These are phyloP conservation scores for Tetrapisispora taiwanensis DNA, from an alignment of 805 yeast genomes.

Conservation along the genomic window DNA sequence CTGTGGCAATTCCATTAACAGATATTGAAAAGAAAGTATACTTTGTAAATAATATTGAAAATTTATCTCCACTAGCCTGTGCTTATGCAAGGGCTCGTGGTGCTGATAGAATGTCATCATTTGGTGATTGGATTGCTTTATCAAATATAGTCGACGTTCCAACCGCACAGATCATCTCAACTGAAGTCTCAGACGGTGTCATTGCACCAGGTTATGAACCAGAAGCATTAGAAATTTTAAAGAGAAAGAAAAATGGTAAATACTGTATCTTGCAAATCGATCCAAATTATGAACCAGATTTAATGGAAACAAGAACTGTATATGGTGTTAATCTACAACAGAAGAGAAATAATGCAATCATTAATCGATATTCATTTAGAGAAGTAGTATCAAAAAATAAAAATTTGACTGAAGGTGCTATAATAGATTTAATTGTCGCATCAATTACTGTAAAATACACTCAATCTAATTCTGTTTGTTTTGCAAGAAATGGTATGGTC, in stretches of 20 bases:
- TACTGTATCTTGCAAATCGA: conserved; percentile 94
- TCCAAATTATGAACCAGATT: conserved; percentile 81
- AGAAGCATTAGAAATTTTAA: conserved; percentile 81
- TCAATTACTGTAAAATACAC: conserved; percentile 96
- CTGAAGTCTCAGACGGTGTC: conserved; percentile 97
- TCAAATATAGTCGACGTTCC: conserved; percentile 93
- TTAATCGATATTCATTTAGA: conserved; percentile 80
- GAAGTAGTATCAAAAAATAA: conserved; percentile 86
- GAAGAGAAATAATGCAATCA: conserved; percentile 95
- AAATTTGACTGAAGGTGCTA: conserved; percentile 80
- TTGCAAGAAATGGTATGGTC: conserved; percentile 98
- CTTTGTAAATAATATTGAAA: conserved; percentile 89
- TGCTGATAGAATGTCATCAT: conserved; percentile 98
- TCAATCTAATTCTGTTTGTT: conserved; percentile 98
- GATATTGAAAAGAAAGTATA: conserved; percentile 91
- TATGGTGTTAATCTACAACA: conserved; percentile 93
- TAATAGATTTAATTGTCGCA: conserved; percentile 89
- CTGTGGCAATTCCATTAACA: conserved; percentile 87
- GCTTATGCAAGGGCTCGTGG: conserved; percentile 99
- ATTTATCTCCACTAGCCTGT: conserved; percentile 90
- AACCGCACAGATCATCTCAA: conserved; percentile 93
- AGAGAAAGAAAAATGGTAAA: conserved; percentile 93
- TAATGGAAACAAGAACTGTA: conserved; percentile 83
- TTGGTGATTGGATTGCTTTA: conserved; percentile 96
- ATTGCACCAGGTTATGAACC: conserved; percentile 95